A percentile compares a stretch with the other conserved stretches of the same genome.
Evolutionary conservation across 1,284 basidiomycete species (phyloP).

Genomic region (Trichosporon inkin): DNA sequence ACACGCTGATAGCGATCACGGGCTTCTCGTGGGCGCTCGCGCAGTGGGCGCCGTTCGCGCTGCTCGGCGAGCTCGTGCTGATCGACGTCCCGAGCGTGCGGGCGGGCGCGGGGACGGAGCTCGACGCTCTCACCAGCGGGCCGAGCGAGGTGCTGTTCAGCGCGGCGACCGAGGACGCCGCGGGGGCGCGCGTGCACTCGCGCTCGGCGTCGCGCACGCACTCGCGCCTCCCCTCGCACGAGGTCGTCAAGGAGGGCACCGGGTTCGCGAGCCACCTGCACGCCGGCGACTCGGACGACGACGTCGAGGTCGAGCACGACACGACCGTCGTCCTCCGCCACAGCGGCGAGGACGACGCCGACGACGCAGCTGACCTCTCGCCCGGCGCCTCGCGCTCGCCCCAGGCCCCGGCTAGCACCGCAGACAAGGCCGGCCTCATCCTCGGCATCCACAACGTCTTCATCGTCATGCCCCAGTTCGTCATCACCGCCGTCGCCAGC

Average conservation of each 20-base stretch:
- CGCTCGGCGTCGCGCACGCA: slow-evolving; percentile 12
- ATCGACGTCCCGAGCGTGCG: slow-evolving; percentile 31
- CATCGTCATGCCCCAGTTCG: slow-evolving; percentile 63
- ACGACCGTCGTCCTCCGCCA: slow-evolving; percentile 42
- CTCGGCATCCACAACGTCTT: slow-evolving; percentile 89
- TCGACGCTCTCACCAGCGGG: background rate
- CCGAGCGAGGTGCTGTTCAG: slow-evolving; percentile 17
- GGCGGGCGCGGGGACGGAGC: background rate
- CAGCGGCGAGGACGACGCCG: slow-evolving; percentile 26
- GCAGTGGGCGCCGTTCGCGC: slow-evolving; percentile 44
- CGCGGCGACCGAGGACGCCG: background rate
- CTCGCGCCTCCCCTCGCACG: slow-evolving; percentile 7
- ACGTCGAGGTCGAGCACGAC: slow-evolving; percentile 19
- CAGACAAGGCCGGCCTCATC: slow-evolving; percentile 82
- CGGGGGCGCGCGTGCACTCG: background rate
- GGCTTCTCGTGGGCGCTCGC: slow-evolving; percentile 55
- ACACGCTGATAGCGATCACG: slow-evolving; percentile 51
- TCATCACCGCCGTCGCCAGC: slow-evolving; percentile 53
- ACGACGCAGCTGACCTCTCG: background rate
- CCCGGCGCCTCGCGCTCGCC: background rate
- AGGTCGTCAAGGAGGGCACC: background rate
- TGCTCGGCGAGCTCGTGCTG: slow-evolving; percentile 50
- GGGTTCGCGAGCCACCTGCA: background rate
- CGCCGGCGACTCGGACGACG: background rate
- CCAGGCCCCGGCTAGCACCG: slow-evolving; percentile 50